Base-by-base conservation (phyloP, 2,329 filamentous ascomycete species). In the Fusarium sp. region DNA sequence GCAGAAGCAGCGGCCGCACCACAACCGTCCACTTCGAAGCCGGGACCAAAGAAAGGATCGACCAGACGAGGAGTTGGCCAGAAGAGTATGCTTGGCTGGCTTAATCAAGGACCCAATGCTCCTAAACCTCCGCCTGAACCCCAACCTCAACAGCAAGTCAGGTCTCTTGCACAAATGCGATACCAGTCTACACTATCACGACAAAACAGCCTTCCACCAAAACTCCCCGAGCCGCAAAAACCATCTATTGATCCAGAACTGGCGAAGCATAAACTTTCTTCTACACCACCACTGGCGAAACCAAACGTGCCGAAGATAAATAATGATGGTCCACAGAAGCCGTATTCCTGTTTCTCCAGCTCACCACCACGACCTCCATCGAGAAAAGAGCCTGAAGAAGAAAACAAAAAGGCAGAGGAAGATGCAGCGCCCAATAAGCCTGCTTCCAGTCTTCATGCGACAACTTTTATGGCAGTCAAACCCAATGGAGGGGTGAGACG, bases 331-430 rank as follows among this genome's bases (percentile, higher is more conserved):
- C 75, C 77, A 9, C 75, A 76, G 4, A 77, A 83, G 49, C 77
- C 78, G 9, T 91, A 92, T 67, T 74, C 81, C 1, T 84, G 82
- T 63, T 88, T 89, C 71, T 88, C 86, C 0, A 89, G 86, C 76
- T 87, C 86, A 19, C 86, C 87, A 6, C 74, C 79, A 4, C 72
- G 74, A n/a, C 73, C 75, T 3, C 30, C 62, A 5, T 71, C 70
- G 7, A 68, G 70, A 6, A 62, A 69, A 61, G 52, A 70, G 56
- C 47, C 56, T 53, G 42, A 69, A 19, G 60, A 66, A 26, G 67
- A 73, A 26, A 68, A 74, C 12, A 62, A 65, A 12, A 62, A 74
- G n/a, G 50, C 73, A 7, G 70, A 65, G 2, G 65, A 74, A 19
- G 73, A 74, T 30, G 69, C 75, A 6, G 73, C 77, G 8, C 56